phyloP scores from a whole-genome alignment of 495 filamentous ascomycete genomes.

The Letharia columbiana region DNA sequence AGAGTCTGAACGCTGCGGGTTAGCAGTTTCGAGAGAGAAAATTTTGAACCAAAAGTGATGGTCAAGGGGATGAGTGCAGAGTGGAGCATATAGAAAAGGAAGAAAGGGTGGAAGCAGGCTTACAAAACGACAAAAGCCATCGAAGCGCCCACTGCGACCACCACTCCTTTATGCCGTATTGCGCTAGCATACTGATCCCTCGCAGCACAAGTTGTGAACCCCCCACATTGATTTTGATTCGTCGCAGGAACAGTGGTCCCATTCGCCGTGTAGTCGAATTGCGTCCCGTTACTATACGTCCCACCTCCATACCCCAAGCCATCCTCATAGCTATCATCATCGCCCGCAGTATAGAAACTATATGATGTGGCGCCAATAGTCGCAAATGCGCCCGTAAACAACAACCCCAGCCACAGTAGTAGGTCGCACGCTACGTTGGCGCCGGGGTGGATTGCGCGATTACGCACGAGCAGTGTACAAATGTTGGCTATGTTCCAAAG shows the following conservation, averaged over 20 bases:
- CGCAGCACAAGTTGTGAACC: neutral
- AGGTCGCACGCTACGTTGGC: slow-evolving; percentile 30
- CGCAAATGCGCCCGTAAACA: slow-evolving; percentile 24
- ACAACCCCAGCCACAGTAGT: slow-evolving; percentile 29
- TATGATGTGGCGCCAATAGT: slow-evolving; percentile 5
- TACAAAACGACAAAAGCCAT: slow-evolving; percentile 6
- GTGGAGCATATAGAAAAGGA: neutral
- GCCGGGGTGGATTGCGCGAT: slow-evolving; percentile 28
- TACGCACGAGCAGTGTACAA: slow-evolving; percentile 16
- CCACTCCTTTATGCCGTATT: slow-evolving; percentile 2
- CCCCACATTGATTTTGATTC: neutral
- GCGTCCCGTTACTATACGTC: neutral
- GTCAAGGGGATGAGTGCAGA: neutral
- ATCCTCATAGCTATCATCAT: neutral
- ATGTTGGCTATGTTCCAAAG: slow-evolving; percentile 25
- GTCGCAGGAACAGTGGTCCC: neutral
- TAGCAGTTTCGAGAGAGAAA: neutral
- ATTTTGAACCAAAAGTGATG: neutral
- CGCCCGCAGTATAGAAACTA: neutral
- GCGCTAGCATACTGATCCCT: neutral
- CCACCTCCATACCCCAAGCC: neutral
- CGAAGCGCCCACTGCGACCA: slow-evolving; percentile 7
- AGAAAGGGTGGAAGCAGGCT: neutral
- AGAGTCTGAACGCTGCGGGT: slow-evolving; percentile 5
- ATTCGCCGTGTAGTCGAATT: neutral